These are phyloP conservation scores for Dryadomyces sulphureus DNA, from an alignment of 2,329 filamentous ascomycete genomes.

Conservation along the genomic window DNA sequence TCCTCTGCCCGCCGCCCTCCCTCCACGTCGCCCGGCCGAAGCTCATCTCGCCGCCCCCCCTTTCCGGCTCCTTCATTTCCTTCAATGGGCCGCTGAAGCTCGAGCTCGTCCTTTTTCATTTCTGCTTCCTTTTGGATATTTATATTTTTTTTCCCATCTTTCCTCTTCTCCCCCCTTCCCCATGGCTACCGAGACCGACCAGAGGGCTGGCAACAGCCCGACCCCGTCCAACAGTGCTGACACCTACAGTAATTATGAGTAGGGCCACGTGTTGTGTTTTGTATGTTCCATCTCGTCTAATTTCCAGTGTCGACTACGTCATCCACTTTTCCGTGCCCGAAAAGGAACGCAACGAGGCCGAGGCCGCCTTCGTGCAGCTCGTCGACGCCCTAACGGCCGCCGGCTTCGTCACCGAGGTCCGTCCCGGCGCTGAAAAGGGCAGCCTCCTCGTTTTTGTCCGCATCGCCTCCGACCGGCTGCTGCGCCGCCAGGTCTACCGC, in stretches of 20 bases:
- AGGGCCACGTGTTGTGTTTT: not conserved
- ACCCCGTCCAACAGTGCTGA: slow-evolving; percentile 5
- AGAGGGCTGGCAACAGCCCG: slow-evolving; percentile 9
- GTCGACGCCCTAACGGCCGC: slow-evolving; percentile 60
- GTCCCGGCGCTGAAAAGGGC: slow-evolving; percentile 52
- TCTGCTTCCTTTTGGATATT: not conserved
- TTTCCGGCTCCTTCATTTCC: not conserved
- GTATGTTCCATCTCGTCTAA: not conserved
- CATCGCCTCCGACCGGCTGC: slow-evolving; percentile 58
- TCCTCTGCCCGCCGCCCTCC: not conserved
- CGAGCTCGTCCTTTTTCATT: not conserved
- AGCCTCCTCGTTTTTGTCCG: slow-evolving; percentile 74
- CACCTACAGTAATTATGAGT: slow-evolving; percentile 16
- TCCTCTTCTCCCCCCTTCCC: not conserved
- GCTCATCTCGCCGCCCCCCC: not conserved
- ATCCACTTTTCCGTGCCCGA: slow-evolving; percentile 62
- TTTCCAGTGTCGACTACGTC: slow-evolving; percentile 69
- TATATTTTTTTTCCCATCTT: not conserved
- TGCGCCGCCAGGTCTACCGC: slow-evolving; percentile 70
- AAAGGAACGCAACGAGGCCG: slow-evolving; percentile 38
- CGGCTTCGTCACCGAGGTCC: slow-evolving; percentile 78
- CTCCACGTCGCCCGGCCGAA: not conserved
- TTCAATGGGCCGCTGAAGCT: not conserved
- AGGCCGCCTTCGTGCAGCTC: slow-evolving; percentile 63
- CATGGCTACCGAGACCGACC: slow-evolving; percentile 13